Evolutionary conservation across 1,284 basidiomycete genomes (phyloP), one percentile per base, ranked within the genome.

Genomic region (Meripilus lineatus): DNA sequence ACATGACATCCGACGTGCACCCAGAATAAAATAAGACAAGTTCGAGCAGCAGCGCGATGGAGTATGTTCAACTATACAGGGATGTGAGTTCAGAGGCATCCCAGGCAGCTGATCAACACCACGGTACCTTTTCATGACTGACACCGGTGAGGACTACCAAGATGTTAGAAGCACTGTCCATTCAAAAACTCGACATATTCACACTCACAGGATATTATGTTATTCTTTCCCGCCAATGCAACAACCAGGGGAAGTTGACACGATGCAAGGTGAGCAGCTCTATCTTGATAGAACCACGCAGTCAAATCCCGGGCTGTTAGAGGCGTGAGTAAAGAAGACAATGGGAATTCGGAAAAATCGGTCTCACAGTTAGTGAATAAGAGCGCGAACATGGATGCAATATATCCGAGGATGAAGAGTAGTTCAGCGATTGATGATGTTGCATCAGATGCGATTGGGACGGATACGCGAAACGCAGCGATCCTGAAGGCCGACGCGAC

Each of bases 211-310:
- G 70, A 72, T 11, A 75, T 65, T 33, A 72, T 47, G 50, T 74
- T 75, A 56, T 75, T 74, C 55, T 71, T 71, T 4, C 67, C 66
- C 0, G 71, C 70, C 14, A 75, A 57, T 7, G 65, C 70, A 25
- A 72, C 67, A 36, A 74, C 65, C 39, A 75, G 58, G 4, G 70
- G 65, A 3, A 72, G 57, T 46, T 75, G 71, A 38, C 63, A 66
- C 4, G 65, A 64, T 5, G 67, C 68, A 17, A 71, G 49, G 54
- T 66, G 65, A 1, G 63, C 70, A 7, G 69, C 63, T 40, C 68
- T 61, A 34, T 70, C 65, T 36, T 66, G 55, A 49, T 55, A 68
- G 46, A 62, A 67, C 52, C 54, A 58, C 15, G 46, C 46, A 14
- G 55, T 44, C 13, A 63, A 48, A 24, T 57, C 52, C 14, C 53